A percentile compares a stretch with the other conserved stretches of the same genome.
These are phyloP conservation scores for Phytophthora lateralis DNA, from an alignment of 352 stramenopile genomes.

Conservation along the genomic window DNA sequence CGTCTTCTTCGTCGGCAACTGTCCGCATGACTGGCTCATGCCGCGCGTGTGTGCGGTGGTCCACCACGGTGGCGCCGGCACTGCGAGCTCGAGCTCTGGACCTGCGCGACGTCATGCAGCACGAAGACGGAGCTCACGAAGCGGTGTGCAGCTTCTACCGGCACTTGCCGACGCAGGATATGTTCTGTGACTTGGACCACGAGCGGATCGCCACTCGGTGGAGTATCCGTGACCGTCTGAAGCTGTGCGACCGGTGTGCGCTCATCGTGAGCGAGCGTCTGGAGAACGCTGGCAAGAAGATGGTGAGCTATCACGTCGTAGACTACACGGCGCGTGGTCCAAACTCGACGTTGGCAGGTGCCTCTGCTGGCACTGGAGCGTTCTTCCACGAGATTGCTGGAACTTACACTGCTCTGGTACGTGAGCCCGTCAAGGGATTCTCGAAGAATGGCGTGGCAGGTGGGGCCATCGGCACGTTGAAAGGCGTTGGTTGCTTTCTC, in stretches of 20 bases:
- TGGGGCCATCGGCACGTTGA: constrained; percentile 18
- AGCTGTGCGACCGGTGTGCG: constrained; percentile 53
- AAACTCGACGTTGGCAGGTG: constrained; percentile 25
- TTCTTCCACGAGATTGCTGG: constrained; percentile 39
- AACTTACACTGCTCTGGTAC: constrained; percentile 41
- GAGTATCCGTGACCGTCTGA: constrained; percentile 50
- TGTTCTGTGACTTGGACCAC: constrained; percentile 75
- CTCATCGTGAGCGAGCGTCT: constrained; percentile 41
- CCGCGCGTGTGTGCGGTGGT: constrained; percentile 18
- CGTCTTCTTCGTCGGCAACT: constrained; percentile 28
- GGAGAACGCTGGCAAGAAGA: constrained; percentile 43
- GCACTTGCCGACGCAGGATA: constrained; percentile 76
- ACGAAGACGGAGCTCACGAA: constrained; percentile 78
- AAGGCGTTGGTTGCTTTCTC: constrained; percentile 31
- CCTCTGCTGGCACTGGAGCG: constrained; percentile 7
- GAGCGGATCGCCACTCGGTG: constrained; percentile 50
- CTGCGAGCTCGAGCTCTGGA: constrained; percentile 48
- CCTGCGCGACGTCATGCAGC: constrained; percentile 59
- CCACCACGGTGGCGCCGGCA: constrained; percentile 26
- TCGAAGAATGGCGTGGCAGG: constrained; percentile 13
- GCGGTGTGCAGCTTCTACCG: constrained; percentile 85
- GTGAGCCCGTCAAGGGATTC: constrained; percentile 27
- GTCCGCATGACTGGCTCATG: constrained; percentile 32
- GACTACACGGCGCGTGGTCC: constrained; percentile 55
- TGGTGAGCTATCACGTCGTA: constrained; percentile 49